Evolutionary conservation across 805 yeast species (phyloP).

Genomic region (Maudiozyma bulderi): DNA sequence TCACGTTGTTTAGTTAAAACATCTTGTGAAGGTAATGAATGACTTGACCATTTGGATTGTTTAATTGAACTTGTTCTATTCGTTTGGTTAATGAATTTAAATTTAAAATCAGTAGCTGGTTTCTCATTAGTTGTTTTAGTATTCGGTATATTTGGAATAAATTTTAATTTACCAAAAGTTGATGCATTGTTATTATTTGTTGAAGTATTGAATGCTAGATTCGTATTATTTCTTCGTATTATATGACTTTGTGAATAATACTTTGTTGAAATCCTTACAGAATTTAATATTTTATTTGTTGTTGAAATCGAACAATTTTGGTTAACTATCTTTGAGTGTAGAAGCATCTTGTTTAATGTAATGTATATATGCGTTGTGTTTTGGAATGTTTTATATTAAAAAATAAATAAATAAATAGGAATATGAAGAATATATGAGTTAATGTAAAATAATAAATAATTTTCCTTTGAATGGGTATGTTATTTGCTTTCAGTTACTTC

Average conservation of each 20-base stretch:
- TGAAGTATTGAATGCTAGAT: background rate
- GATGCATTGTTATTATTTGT: background rate
- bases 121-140: background rate
- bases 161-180: background rate
- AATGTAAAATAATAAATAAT: too few species aligned
- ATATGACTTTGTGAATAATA: background rate
- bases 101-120: background rate
- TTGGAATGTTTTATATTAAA: background rate
- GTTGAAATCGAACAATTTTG: background rate
- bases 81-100: slow-evolving; percentile 4
- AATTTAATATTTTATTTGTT: background rate
- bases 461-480: too few species aligned
- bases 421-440: background rate
- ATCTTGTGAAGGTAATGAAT: slow-evolving; percentile 35
- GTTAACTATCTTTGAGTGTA: background rate
- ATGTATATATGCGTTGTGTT: background rate
- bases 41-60: slow-evolving; percentile 36
- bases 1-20: slow-evolving; percentile 38
- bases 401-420: background rate
- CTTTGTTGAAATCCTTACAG: background rate
- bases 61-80: background rate
- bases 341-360: background rate
- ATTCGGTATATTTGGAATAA: background rate
- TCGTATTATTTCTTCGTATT: slow-evolving; percentile 2
- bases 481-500: too few species aligned